These are phyloP conservation scores for Allantophomopsis lycopodina DNA, from an alignment of 2,329 filamentous ascomycete species.

Conservation along the genomic window DNA sequence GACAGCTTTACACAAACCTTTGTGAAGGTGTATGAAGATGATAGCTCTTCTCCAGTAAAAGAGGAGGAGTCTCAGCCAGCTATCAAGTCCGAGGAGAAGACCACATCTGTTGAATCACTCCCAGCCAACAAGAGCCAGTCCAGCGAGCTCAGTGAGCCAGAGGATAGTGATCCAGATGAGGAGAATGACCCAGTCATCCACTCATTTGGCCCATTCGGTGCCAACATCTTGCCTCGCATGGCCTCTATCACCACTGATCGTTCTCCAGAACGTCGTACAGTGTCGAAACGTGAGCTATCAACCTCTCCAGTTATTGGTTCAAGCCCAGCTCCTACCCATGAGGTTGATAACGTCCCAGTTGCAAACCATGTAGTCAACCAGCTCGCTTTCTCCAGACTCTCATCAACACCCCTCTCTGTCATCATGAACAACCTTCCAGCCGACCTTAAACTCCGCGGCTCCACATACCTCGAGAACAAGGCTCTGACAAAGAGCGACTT, in stretches of 20 bases:
- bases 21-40: constrained; percentile 59
- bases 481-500: constrained; percentile 48
- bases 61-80: constrained; percentile 23
- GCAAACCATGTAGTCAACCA: constrained; percentile 90
- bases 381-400: constrained; percentile 83
- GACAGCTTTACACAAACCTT: constrained; percentile 24
- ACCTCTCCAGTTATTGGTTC: constrained; percentile 9
- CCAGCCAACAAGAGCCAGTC: constrained; percentile 18
- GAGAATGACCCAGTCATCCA: constrained; percentile 90
- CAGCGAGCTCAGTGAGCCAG: constrained; percentile 40
- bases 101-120: constrained; percentile 12
- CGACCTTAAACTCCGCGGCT: constrained; percentile 33
- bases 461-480: constrained; percentile 20
- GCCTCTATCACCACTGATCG: constrained; percentile 55
- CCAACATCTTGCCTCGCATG: constrained; percentile 70
- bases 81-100: constrained; percentile 22
- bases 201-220: constrained; percentile 83
- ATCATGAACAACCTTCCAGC: constrained; percentile 77
- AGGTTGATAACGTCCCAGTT: constrained; percentile 30
- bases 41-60: constrained; percentile 18
- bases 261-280: constrained; percentile 39
- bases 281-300: constrained; percentile 10
- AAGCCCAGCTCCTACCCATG: constrained; percentile 17
- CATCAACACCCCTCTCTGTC: constrained; percentile 79
- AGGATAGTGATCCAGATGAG: constrained; percentile 71